Percentiles rank a stretch among this genome's conserved stretches.
phyloP scores from a whole-genome alignment of 345 rosid genomes.

The Acer saccharum region DNA sequence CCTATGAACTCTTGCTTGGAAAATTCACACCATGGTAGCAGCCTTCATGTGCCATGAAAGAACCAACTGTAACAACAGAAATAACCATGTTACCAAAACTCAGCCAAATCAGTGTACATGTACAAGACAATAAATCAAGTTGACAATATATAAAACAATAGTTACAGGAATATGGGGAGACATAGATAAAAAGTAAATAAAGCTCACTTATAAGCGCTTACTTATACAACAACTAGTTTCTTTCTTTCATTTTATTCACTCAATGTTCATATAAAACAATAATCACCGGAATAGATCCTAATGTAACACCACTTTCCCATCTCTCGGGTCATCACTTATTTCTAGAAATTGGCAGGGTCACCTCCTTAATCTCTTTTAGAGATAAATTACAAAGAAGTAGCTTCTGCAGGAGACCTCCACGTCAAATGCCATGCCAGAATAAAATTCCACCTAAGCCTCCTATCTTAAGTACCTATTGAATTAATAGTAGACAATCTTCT shows the following conservation, averaged over 20 bases:
- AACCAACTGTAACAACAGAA: constrained; percentile 64
- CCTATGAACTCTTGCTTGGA: constrained; percentile 84
- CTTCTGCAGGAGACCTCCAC: background rate
- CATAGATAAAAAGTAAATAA: background rate
- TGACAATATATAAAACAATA: background rate
- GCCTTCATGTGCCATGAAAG: constrained; percentile 99
- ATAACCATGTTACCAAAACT: constrained; percentile 8
- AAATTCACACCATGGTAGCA: constrained; percentile 93
- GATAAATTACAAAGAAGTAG: background rate
- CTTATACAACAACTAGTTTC: background rate
- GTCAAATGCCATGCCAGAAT: background rate
- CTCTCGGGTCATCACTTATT: background rate
- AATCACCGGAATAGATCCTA: background rate
- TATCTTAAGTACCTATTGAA: background rate
- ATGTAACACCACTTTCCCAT: background rate
- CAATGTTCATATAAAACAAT: background rate
- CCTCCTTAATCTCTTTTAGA: background rate
- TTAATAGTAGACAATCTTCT: background rate
- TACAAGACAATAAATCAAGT: background rate
- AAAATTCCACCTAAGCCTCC: background rate
- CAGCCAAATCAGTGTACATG: background rate
- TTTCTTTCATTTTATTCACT: background rate
- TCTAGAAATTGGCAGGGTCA: background rate
- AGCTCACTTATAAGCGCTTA: background rate
- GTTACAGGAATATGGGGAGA: background rate